These are phyloP conservation scores for Mortierella sp. DNA, from an alignment of 371 early-diverging fungal species.

Conservation along the genomic window DNA sequence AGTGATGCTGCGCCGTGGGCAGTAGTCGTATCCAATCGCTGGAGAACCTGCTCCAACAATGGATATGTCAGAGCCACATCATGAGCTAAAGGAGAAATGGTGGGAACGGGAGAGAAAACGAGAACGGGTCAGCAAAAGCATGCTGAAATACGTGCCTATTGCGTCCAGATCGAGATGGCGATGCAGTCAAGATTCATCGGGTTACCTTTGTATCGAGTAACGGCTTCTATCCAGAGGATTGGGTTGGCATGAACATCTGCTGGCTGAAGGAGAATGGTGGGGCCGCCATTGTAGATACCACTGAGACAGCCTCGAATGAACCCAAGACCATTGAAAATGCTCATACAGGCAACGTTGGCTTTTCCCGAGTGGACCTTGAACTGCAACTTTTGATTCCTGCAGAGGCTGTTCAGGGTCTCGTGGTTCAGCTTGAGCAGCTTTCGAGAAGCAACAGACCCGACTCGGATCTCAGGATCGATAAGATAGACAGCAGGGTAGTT, in stretches of 20 bases:
- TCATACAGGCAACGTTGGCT: constrained; percentile 77
- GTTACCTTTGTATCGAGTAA: constrained; percentile 45
- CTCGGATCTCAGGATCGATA: constrained; percentile 64
- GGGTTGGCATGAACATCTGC: constrained; percentile 57
- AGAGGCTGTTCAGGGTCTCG: constrained; percentile 76
- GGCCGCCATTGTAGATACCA: constrained; percentile 71
- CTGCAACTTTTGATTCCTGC: constrained; percentile 83
- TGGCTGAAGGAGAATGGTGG: constrained; percentile 30
- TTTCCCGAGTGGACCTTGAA: constrained; percentile 73
- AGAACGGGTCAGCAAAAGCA: constrained; percentile 1
- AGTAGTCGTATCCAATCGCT: constrained; percentile 52
- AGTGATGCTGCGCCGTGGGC: constrained; percentile 60
- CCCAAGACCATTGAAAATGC: constrained; percentile 79
- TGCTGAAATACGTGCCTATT: background rate
- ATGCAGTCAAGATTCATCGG: background rate
- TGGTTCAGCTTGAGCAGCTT: constrained; percentile 66
- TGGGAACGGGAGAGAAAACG: background rate
- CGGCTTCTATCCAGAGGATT: constrained; percentile 39
- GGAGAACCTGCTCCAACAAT: constrained; percentile 82
- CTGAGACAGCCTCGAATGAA: constrained; percentile 77
- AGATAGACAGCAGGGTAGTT: constrained; percentile 64
- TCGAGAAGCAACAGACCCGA: constrained; percentile 65
- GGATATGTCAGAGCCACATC: constrained; percentile 81
- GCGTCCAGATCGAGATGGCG: background rate
- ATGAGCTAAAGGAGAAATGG: constrained; percentile 68